These are phyloP conservation scores for Kwoniella heveanensis DNA, from an alignment of 768 basidiomycete genomes.

Conservation along the genomic window DNA sequence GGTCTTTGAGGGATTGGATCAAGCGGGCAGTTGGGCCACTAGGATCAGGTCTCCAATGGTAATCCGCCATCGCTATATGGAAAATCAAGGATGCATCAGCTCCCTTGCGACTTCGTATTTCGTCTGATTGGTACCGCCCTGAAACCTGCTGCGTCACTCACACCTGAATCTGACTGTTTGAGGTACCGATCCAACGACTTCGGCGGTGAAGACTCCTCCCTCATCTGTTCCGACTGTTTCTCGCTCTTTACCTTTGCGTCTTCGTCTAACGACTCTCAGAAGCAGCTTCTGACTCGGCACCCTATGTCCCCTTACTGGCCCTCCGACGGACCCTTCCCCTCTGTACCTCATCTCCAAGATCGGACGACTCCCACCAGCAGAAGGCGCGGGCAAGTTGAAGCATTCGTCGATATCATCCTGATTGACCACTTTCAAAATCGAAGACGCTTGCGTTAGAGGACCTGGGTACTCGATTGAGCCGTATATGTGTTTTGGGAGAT, in stretches of 20 bases:
- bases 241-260: constrained; percentile 54
- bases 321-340: constrained; percentile 73
- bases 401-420: constrained; percentile 71
- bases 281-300: constrained; percentile 78
- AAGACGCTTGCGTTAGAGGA: constrained; percentile 68
- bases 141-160: constrained; percentile 57
- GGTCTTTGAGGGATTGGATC: constrained; percentile 70
- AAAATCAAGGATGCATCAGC: not conserved
- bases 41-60: constrained; percentile 77
- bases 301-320: constrained; percentile 80
- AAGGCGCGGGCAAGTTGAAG: constrained; percentile 60
- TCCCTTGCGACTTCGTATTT: too few relatives aligned
- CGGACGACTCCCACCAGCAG: constrained; percentile 47
- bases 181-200: constrained; percentile 68
- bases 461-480: constrained; percentile 91
- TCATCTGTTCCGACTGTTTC: constrained; percentile 5
- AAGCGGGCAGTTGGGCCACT: constrained; percentile 71
- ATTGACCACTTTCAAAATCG: constrained; percentile 66
- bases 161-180: constrained; percentile 89
- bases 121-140: too few relatives aligned
- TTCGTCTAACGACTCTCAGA: constrained; percentile 77
- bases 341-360: constrained; percentile 76
- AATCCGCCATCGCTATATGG: constrained; percentile 87
- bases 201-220: constrained; percentile 42
- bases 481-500: constrained; percentile 60